Conservation (phyloP, 225 moss, liverwort and hornwort species). For the Pseudisothecium myosuroides region DNA sequence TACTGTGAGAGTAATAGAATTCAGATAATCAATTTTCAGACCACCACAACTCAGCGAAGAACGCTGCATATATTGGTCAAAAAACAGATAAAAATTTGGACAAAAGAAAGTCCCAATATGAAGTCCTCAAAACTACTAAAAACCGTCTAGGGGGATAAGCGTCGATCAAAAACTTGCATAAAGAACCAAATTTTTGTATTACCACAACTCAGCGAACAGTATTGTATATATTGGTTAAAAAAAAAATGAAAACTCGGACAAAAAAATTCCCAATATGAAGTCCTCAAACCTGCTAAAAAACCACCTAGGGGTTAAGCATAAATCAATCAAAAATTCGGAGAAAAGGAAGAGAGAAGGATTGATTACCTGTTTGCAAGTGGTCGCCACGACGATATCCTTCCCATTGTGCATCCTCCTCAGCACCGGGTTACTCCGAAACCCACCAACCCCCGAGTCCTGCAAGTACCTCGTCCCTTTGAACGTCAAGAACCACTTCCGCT, state of each 20-base stretch:
- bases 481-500: conserved; percentile 23
- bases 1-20: not conserved
- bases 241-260: not conserved
- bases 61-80: not conserved
- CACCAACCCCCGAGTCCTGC: not conserved
- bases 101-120: not conserved
- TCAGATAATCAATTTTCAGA: not conserved
- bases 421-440: conserved; percentile 21
- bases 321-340: not conserved
- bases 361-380: conserved; percentile 29
- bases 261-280: not conserved
- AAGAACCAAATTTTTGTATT: not conserved
- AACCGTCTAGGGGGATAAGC: too few species aligned
- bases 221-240: not conserved
- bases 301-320: not conserved
- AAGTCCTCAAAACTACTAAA: not conserved
- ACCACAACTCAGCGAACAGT: not conserved
- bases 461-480: conserved; percentile 27
- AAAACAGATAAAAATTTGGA: not conserved
- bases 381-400: conserved; percentile 16
- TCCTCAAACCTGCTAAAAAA: not conserved
- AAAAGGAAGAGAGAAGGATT: not conserved
- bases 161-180: not conserved
- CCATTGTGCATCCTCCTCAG: conserved; percentile 29
- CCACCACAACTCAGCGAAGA: not conserved